Conservation (phyloP, 2,329 filamentous ascomycete species). For the Cryphonectria carpinicola region DNA sequence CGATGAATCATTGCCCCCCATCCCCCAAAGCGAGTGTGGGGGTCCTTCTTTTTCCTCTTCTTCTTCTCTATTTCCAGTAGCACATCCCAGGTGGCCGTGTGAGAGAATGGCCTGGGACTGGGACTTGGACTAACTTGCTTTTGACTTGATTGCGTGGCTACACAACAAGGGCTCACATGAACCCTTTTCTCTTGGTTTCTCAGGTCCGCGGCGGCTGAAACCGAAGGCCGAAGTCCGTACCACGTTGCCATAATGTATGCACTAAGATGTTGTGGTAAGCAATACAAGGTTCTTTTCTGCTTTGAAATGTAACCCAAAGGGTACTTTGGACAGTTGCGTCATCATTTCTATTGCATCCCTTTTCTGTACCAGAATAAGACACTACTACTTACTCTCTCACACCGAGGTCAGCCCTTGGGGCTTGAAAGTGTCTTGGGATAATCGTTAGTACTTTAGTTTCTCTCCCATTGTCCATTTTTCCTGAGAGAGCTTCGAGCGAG, state of each 20-base stretch:
- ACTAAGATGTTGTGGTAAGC: background rate
- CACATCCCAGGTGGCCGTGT: background rate
- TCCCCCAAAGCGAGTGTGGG: background rate
- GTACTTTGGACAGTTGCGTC: background rate
- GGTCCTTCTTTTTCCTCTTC: background rate
- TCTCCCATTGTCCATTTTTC: background rate
- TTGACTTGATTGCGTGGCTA: background rate
- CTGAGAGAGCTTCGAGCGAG: background rate
- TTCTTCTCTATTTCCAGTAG: background rate
- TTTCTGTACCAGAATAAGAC: background rate
- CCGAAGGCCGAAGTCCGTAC: background rate
- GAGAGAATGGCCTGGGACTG: background rate
- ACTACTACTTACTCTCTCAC: background rate
- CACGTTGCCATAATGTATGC: background rate
- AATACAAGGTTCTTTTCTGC: background rate
- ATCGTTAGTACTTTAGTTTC: background rate
- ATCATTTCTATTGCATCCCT: background rate
- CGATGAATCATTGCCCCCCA: conserved; percentile 22
- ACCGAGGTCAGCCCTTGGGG: background rate
- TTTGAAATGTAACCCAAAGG: background rate
- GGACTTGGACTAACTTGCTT: background rate
- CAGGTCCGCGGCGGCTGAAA: background rate
- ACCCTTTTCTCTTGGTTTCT: background rate
- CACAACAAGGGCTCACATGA: background rate
- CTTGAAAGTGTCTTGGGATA: background rate